Base-by-base conservation (phyloP, 495 filamentous ascomycete genomes). In the Penicillium ochrochloron region DNA sequence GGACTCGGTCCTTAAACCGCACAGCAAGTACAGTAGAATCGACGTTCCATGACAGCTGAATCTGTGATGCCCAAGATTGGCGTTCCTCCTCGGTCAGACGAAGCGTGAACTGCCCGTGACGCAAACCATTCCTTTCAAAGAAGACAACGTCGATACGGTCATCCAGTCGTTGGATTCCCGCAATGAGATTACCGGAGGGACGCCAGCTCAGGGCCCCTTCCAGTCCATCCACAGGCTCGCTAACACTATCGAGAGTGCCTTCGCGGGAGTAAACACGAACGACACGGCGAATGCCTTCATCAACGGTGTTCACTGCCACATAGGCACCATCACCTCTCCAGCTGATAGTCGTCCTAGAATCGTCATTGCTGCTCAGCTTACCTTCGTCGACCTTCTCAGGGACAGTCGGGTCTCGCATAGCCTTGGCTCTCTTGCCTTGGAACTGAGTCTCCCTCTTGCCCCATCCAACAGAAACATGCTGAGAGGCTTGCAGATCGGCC, bases 391-490 rank as follows among this genome's bases (percentile, higher is more conserved):
- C 86, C 73, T 90, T 92, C 75, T 97, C 94, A 0, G 95, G 95
- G 58, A 99, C 89, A 21, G 95, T 99, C 17, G 95, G 95, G 73
- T 99, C 95, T 59, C 90, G 84, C 41, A 98, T 83, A 33, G 91
- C 91, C 73, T 93, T 95, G 39, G 94, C 95, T 70, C 93, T 88
- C 72, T 92, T 93, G 55, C 95, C 95, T 71, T 97, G 90, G 71
- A 99, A 99, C 77, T 99, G 95, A 7, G 95, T 99, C 76, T 99
- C 95, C 72, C 90, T 89, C 81, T 98, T 98, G 64, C 95, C 95
- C 95, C 95, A 99, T 57, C 95, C 95, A 25, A 99, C 95, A 21
- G 93, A 97, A 48, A 99, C 95, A 85, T 99, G 95, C 73, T 91
- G 92, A 1, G 95, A 98, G 2, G 87, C 84, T 70, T 93, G 88